phyloP scores from a whole-genome alignment of 1,284 basidiomycete genomes.

The Pyrrhoderma noxium region DNA sequence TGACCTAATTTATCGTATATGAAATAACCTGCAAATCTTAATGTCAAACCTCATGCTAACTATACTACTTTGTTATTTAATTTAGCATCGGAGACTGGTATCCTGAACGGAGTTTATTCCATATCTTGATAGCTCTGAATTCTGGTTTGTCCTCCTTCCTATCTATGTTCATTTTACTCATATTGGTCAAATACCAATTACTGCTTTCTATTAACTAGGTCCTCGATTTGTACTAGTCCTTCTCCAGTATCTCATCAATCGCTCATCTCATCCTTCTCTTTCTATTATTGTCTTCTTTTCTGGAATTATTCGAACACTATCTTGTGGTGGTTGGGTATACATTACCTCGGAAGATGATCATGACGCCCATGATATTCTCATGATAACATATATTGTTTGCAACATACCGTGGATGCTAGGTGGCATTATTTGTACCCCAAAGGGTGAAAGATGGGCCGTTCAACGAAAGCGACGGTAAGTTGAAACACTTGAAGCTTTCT shows the following conservation, averaged over 20 bases:
- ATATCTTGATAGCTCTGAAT: conserved; percentile 83
- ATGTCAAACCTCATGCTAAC: no score
- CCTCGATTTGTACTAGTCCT: conserved; percentile 77
- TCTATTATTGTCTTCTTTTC: conserved; percentile 51
- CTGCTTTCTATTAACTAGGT: conserved; percentile 31
- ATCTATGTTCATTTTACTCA: no score
- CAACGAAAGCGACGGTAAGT: conserved; percentile 24
- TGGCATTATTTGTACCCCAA: conserved; percentile 51
- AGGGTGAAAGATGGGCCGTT: no score
- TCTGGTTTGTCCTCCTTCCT: conserved; percentile 51
- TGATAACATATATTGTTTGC: conserved; percentile 79
- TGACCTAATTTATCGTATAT: no score
- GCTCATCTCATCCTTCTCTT: conserved; percentile 36
- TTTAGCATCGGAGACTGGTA: conserved; percentile 86
- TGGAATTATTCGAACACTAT: conserved; percentile 72
- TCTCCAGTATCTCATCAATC: conserved; percentile 63
- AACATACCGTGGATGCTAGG: conserved; percentile 88
- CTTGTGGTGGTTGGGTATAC: conserved; percentile 91
- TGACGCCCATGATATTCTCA: conserved; percentile 80
- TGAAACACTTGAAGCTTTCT: conserved; percentile 45
- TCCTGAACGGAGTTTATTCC: conserved; percentile 83
- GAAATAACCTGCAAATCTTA: no score
- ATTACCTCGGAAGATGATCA: conserved; percentile 81
- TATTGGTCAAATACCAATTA: conserved; percentile 20
- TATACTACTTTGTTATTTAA: neutral